Conservation (phyloP, 2,329 filamentous ascomycete species). For the Colletotrichum gloeosporioides region DNA sequence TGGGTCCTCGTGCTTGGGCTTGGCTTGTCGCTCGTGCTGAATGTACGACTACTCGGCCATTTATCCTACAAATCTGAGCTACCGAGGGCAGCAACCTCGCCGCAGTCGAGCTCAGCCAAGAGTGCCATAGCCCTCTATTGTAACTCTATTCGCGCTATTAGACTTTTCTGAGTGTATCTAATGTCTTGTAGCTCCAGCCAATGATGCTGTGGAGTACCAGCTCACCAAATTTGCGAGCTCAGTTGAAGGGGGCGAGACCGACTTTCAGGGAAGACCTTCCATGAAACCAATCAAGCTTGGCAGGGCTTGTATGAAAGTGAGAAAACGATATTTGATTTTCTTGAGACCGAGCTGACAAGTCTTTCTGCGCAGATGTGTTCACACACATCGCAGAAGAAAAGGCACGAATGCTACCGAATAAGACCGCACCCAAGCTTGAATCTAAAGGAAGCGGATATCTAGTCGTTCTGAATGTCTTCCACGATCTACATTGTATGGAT, state of each 20-base stretch:
- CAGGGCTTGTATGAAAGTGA: neutral
- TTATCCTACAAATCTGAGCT: neutral
- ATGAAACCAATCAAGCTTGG: neutral
- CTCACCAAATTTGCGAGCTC: neutral
- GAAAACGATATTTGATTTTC: neutral
- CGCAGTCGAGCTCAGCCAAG: neutral
- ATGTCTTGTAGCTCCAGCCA: neutral
- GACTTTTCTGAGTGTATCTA: neutral
- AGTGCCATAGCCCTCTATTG: neutral
- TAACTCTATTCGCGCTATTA: neutral
- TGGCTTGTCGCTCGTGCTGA: neutral
- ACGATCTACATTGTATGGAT: neutral
- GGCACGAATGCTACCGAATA: neutral
- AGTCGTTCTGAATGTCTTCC: neutral
- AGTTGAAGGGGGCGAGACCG: neutral
- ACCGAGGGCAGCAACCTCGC: neutral
- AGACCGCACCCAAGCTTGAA: neutral
- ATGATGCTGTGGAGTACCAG: neutral
- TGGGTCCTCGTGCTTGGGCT: neutral
- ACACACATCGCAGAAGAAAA: neutral
- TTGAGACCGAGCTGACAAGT: neutral
- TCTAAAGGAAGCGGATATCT: neutral
- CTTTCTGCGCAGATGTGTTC: neutral
- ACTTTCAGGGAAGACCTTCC: neutral
- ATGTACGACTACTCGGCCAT: neutral